phyloP scores from a whole-genome alignment of 306 rosid species.

The Datisca glomerata region DNA sequence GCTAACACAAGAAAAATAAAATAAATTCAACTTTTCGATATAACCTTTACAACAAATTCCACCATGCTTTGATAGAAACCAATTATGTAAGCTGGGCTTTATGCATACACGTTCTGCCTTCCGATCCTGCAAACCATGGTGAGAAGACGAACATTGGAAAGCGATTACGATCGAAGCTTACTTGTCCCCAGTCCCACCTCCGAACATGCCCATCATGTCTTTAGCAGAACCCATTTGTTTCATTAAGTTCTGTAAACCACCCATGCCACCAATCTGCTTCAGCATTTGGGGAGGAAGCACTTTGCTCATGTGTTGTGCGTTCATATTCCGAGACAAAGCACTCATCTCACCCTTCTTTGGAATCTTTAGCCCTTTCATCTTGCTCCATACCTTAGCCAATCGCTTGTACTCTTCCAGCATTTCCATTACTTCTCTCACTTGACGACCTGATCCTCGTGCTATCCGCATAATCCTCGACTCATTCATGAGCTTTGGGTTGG shows the following conservation, averaged over 20 bases:
- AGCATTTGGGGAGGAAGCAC: conserved; percentile 78
- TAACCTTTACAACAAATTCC: too few species aligned
- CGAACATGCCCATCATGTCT: conserved; percentile 87
- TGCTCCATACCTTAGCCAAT: conserved; percentile 69
- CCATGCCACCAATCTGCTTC: conserved; percentile 83
- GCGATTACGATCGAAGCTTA: too few species aligned
- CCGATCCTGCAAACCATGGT: too few species aligned
- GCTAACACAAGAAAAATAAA: too few species aligned
- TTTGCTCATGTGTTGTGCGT: conserved; percentile 78
- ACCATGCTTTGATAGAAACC: too few species aligned
- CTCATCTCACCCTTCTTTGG: conserved; percentile 79
- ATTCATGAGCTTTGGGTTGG: conserved; percentile 63
- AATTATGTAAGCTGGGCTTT: too few species aligned
- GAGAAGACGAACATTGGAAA: too few species aligned
- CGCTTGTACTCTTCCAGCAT: conserved; percentile 84
- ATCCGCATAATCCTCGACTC: conserved; percentile 76
- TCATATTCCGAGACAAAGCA: conserved; percentile 59
- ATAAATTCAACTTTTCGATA: too few species aligned
- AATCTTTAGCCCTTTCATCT: conserved; percentile 72
- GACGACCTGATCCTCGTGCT: conserved; percentile 79
- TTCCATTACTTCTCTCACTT: conserved; percentile 50
- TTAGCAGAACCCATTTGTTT: conserved; percentile 68
- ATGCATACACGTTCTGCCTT: too few species aligned
- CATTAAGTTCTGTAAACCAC: conserved; percentile 82
- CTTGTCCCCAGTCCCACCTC: too few species aligned